phyloP scores from a whole-genome alignment of 2,329 filamentous ascomycete species.

The Claviceps monticola region DNA sequence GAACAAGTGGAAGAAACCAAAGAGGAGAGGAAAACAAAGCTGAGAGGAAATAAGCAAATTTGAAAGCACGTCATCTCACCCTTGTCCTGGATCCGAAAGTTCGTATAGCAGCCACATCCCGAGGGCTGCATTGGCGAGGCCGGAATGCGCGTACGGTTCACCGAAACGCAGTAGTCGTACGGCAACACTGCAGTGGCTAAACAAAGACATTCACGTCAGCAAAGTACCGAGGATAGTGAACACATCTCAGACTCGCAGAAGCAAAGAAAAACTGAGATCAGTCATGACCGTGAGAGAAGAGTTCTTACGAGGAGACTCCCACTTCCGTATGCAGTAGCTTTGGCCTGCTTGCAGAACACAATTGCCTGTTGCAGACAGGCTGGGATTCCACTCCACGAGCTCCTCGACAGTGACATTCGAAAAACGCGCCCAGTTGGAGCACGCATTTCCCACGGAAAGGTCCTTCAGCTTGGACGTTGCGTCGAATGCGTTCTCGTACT shows the following conservation, averaged over 20 bases:
- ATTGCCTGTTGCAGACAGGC: background rate
- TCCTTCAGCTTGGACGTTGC: background rate
- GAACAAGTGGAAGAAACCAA: background rate
- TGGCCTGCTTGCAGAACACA: background rate
- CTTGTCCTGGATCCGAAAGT: background rate
- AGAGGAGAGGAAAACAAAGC: too few relatives aligned
- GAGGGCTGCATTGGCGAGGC: background rate
- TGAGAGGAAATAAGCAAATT: too few relatives aligned
- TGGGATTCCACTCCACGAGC: background rate
- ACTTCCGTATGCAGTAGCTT: background rate
- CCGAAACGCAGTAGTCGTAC: background rate
- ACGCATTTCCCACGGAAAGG: background rate
- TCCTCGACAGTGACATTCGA: background rate
- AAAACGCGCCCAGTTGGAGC: background rate
- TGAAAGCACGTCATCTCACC: background rate
- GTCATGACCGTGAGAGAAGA: too few relatives aligned
- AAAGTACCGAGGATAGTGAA: background rate
- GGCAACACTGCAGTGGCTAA: background rate
- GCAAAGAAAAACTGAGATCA: too few relatives aligned
- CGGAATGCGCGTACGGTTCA: background rate
- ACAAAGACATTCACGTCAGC: background rate
- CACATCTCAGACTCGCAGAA: too few relatives aligned
- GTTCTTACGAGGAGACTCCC: background rate
- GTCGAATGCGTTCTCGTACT: background rate
- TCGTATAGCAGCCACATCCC: background rate